Evolutionary conservation across 768 basidiomycete species (phyloP), one percentile per base, ranked within the genome.

Genomic region (Agrocybe pediades): DNA sequence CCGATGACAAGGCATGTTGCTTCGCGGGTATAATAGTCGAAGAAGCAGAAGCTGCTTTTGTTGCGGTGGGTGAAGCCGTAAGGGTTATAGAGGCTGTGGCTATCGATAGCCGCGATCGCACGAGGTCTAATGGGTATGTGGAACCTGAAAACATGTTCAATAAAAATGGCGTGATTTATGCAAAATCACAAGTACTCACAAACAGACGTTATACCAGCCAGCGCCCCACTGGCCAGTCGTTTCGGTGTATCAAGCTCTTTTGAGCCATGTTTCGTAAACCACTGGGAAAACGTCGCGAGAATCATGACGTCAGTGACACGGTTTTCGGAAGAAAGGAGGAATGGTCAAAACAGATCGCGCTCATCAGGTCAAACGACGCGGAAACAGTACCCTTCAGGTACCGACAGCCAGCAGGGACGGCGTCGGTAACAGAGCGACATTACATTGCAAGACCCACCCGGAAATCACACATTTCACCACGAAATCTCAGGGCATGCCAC

Each of bases 191-290:
- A 50, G 47, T 26, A 83, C 90, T 65, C 64, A 94, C 94, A 91
- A 57, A 99, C 96, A 55, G 93, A 95, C 8, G 91, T 90, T 57
- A 98, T 91, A 23, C 96, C 96, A 46, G 96, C 96, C 11, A 96
- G 73, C 17, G 93, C 94, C 57, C 96, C 96, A 50, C 91, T 87
- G 1, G 84, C 74, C 39, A 99, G 75, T 51, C 96, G 83, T 58
- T 88, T 88, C 1, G 90, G 90, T 40, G 95, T 98, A 72, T 97
- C 93, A 16, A 99, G 80, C 59, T 87, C 81, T 65, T 75, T 85
- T 11, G 84, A 75, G 13, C 93, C 89, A 64, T 83, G 74, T 29
- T 68, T 65, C 19, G 87, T 85, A 71, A 96, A 88, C 76, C 86
- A 78, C 86, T 91, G 58, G 24, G 29, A 47, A 45, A 55, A 45